Percentiles rank a stretch among this genome's conserved stretches.
Conservation (phyloP, 179 eudicot species). For the Sideroxylon spinosum region DNA sequence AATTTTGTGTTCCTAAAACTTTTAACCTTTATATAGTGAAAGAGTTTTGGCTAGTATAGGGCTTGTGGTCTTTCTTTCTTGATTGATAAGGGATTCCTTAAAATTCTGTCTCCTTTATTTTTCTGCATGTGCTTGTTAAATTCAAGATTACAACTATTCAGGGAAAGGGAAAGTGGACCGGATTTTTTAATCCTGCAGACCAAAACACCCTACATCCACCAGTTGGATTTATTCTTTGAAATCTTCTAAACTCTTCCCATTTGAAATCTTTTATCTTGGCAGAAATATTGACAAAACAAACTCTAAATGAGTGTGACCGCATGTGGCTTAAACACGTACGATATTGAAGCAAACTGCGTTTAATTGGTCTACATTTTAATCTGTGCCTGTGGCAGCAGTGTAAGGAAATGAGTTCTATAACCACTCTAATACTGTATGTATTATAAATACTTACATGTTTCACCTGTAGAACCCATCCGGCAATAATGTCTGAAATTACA, state of each 20-base stretch:
- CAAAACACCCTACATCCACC: neutral
- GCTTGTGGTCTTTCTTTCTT: no score
- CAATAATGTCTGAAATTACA: slow-evolving; percentile 64
- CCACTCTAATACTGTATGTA: neutral
- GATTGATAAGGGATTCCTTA: no score
- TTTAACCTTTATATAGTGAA: no score
- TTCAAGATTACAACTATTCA: neutral
- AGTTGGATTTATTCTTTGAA: neutral
- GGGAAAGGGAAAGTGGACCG: neutral
- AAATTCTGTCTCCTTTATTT: no score
- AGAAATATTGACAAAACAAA: neutral
- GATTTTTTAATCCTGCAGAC: neutral
- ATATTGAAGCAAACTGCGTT: neutral
- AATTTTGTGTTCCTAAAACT: no score
- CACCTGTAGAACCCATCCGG: slow-evolving; percentile 62
- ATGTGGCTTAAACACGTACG: neutral
- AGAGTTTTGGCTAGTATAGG: no score
- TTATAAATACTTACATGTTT: slow-evolving; percentile 42
- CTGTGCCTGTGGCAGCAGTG: neutral
- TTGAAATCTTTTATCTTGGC: neutral
- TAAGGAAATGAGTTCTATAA: neutral
- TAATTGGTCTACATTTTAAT: neutral
- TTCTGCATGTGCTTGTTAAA: no score
- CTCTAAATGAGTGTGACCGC: neutral
- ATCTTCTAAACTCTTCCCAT: neutral